phyloP scores from a whole-genome alignment of 768 basidiomycete genomes.

The Tulasnella calospora region DNA sequence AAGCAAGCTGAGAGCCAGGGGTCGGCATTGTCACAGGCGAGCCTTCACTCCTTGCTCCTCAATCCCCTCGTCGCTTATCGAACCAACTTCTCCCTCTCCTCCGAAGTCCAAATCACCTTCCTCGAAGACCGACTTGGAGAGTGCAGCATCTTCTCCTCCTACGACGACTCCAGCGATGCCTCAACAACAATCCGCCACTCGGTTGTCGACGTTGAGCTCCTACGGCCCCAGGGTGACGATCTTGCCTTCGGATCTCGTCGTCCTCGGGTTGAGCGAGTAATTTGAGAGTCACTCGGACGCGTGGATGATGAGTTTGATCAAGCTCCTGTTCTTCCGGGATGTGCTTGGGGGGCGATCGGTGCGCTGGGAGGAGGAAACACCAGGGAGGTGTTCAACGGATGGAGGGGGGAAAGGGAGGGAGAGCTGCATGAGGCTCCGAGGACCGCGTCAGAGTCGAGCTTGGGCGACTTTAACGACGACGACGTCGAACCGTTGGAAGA shows the following conservation, averaged over 20 bases:
- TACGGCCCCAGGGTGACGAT: slow-evolving; percentile 54
- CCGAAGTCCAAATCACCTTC: neutral
- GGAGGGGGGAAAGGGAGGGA: neutral
- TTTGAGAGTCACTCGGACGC: slow-evolving; percentile 46
- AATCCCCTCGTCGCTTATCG: slow-evolving; percentile 45
- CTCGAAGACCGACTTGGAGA: neutral
- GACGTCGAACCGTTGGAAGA: neutral
- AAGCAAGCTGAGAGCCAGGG: neutral
- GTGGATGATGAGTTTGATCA: slow-evolving; percentile 73
- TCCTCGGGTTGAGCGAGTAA: slow-evolving; percentile 68
- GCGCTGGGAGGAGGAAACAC: neutral
- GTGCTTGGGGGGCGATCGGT: neutral
- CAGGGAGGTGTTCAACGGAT: neutral
- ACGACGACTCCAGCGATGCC: neutral
- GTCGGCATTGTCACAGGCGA: neutral
- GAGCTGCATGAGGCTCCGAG: neutral
- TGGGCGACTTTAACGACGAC: neutral
- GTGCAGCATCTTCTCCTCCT: neutral
- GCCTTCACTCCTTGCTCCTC: neutral
- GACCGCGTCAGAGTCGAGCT: neutral
- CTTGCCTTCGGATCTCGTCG: slow-evolving; percentile 65
- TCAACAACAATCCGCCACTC: neutral
- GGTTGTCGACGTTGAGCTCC: neutral
- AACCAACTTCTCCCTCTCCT: slow-evolving; percentile 51
- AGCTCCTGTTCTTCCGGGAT: slow-evolving; percentile 45